Conservation (phyloP, 768 basidiomycete genomes). For the Pulveroboletus sp. region DNA sequence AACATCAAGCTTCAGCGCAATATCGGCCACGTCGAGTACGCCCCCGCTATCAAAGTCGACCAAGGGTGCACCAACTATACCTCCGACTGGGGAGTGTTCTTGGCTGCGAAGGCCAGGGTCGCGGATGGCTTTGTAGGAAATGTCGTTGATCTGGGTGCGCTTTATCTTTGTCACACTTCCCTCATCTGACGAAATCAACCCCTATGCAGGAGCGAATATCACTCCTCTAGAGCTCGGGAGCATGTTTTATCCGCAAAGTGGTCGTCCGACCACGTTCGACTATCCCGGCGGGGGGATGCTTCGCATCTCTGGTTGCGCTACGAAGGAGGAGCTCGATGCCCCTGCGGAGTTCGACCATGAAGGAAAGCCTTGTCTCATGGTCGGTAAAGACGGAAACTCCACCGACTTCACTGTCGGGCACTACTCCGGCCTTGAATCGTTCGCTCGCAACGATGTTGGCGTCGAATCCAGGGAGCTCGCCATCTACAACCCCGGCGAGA, state of each 20-base stretch:
- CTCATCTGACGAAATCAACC: slow-evolving; percentile 24
- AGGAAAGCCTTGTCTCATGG: neutral
- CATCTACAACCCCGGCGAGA: neutral
- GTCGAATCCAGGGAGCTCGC: neutral
- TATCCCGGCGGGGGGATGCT: neutral
- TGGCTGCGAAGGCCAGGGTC: slow-evolving; percentile 22
- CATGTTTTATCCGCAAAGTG: neutral
- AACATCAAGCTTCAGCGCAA: slow-evolving; percentile 14
- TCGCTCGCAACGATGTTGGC: neutral
- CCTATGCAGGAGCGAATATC: slow-evolving; percentile 21
- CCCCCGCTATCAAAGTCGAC: slow-evolving; percentile 27
- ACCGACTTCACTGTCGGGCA: neutral
- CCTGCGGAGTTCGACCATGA: neutral
- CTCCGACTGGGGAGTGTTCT: slow-evolving; percentile 24
- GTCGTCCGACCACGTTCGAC: neutral
- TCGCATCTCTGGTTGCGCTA: neutral
- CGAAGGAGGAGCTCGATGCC: neutral
- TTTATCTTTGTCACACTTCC: slow-evolving; percentile 15
- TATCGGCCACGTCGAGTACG: slow-evolving; percentile 24
- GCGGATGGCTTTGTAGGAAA: slow-evolving; percentile 29
- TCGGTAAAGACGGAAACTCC: neutral
- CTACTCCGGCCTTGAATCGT: neutral
- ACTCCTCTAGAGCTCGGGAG: neutral
- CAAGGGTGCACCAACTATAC: slow-evolving; percentile 21
- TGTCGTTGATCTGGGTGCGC: slow-evolving; percentile 31